phyloP scores from a whole-genome alignment of 2,329 filamentous ascomycete genomes.

The Periconia sp. region DNA sequence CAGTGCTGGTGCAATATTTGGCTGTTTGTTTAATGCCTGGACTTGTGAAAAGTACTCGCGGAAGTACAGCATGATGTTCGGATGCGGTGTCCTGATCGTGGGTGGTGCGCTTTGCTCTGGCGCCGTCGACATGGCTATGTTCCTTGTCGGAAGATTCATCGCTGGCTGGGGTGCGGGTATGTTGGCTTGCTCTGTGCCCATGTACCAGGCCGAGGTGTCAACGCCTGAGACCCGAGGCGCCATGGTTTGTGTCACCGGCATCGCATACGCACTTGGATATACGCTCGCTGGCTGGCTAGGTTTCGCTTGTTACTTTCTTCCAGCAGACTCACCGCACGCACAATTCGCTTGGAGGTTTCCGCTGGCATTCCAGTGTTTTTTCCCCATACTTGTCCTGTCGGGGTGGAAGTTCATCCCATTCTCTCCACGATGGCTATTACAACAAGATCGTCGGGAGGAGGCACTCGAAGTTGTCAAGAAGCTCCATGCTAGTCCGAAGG shows the following conservation, averaged over 20 bases:
- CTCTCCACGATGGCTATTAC: conserved; percentile 53
- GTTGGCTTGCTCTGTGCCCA: conserved; percentile 38
- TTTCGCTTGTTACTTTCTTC: conserved; percentile 49
- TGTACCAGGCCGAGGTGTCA: conserved; percentile 51
- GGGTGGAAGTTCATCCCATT: conserved; percentile 49
- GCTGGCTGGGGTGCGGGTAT: conserved; percentile 48
- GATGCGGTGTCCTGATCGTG: conserved; percentile 45
- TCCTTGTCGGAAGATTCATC: conserved; percentile 47
- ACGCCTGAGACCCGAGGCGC: conserved; percentile 49
- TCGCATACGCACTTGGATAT: conserved; percentile 53
- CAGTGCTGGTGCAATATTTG: conserved; percentile 47
- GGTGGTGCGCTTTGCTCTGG: conserved; percentile 50
- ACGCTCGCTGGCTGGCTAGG: conserved; percentile 49
- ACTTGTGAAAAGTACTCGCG: conserved; percentile 46
- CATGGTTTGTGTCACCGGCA: conserved; percentile 40
- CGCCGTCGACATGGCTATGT: conserved; percentile 48
- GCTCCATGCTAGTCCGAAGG: conserved; percentile 51
- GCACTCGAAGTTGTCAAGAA: conserved; percentile 48
- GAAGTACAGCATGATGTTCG: conserved; percentile 47
- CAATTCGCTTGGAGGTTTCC: conserved; percentile 55
- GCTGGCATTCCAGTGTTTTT: conserved; percentile 51
- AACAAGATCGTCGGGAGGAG: conserved; percentile 51
- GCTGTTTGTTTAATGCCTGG: conserved; percentile 50
- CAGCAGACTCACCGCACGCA: conserved; percentile 31
- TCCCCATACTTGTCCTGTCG: conserved; percentile 48